Evolutionary conservation across 768 basidiomycete species (phyloP).

Genomic region (Agaricus sinodeliciosus): DNA sequence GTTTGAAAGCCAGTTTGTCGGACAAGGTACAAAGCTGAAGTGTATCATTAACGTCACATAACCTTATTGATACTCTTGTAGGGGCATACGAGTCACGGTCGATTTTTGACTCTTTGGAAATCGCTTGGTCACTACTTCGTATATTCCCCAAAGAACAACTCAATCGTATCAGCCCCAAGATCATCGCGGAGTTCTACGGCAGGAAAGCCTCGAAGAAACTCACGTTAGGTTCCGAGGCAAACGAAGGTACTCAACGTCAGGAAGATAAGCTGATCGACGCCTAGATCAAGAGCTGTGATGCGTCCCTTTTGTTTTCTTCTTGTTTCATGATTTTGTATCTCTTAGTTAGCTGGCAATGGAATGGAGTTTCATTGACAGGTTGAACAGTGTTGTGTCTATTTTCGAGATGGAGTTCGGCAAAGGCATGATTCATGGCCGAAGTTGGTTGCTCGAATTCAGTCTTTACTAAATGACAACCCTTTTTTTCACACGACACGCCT

Average conservation of each 20-base stretch:
- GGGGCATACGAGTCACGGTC: constrained; percentile 93
- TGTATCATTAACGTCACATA: background rate
- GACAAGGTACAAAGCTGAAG: constrained; percentile 64
- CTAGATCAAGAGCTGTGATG: constrained; percentile 22
- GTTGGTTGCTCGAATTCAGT: no score
- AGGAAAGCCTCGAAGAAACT: constrained; percentile 71
- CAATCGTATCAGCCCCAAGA: constrained; percentile 96
- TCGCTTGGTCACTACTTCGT: constrained; percentile 93
- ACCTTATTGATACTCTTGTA: constrained; percentile 21
- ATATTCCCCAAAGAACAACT: constrained; percentile 99
- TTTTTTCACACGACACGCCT: no score
- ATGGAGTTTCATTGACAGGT: constrained; percentile 3
- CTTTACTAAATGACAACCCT: no score
- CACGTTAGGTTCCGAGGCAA: constrained; percentile 41
- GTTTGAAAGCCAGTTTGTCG: constrained; percentile 96
- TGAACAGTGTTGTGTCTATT: background rate
- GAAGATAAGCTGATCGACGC: constrained; percentile 49
- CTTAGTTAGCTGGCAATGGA: background rate
- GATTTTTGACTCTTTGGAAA: constrained; percentile 94
- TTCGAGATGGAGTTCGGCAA: background rate
- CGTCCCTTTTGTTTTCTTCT: background rate
- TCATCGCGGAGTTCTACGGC: constrained; percentile 88
- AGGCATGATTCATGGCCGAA: no score
- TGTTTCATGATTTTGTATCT: background rate
- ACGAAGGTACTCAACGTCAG: constrained; percentile 24